phyloP scores from a whole-genome alignment of 2,329 filamentous ascomycete species.

The Trichoderma atrobrunneum region DNA sequence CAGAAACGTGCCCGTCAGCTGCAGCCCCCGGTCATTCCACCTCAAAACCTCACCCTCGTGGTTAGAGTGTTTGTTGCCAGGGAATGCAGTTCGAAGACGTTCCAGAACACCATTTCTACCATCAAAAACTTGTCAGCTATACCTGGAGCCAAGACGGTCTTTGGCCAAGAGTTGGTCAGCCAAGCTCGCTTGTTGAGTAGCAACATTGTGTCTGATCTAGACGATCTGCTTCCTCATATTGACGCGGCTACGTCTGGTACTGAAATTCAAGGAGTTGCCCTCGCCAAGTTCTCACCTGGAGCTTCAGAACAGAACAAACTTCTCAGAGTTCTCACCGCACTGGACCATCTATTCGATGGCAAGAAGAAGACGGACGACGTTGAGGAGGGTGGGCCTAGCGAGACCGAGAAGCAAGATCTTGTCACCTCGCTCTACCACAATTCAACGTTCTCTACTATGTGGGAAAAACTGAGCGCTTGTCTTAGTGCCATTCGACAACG shows the following conservation, averaged over 20 bases:
- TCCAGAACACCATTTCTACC: conserved; percentile 95
- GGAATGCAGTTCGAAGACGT: conserved; percentile 96
- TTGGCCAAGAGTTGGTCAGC: conserved; percentile 86
- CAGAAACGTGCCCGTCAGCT: conserved; percentile 58
- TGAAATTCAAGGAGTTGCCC: conserved; percentile 89
- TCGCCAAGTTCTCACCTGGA: conserved; percentile 92
- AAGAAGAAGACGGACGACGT: conserved; percentile 59
- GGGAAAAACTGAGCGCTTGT: conserved; percentile 88
- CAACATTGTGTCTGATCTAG: conserved; percentile 79
- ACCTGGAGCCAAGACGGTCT: conserved; percentile 81
- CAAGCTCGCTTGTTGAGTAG: conserved; percentile 84
- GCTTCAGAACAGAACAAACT: conserved; percentile 97
- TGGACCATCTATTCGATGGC: conserved; percentile 92
- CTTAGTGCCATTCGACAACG: conserved; percentile 83
- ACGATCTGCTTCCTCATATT: conserved; percentile 82
- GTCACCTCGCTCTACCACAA: conserved; percentile 88
- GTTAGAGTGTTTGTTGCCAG: conserved; percentile 94
- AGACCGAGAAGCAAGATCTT: conserved; percentile 74
- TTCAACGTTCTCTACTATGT: conserved; percentile 82
- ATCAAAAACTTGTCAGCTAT: conserved; percentile 97
- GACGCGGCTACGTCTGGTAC: conserved; percentile 82
- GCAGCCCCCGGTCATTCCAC: conserved; percentile 79
- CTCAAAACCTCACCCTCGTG: conserved; percentile 87
- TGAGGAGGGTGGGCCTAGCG: conserved; percentile 51
- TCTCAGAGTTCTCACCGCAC: conserved; percentile 83